Conservation (phyloP, 1,284 basidiomycete species). For the Ustilago tritici region DNA sequence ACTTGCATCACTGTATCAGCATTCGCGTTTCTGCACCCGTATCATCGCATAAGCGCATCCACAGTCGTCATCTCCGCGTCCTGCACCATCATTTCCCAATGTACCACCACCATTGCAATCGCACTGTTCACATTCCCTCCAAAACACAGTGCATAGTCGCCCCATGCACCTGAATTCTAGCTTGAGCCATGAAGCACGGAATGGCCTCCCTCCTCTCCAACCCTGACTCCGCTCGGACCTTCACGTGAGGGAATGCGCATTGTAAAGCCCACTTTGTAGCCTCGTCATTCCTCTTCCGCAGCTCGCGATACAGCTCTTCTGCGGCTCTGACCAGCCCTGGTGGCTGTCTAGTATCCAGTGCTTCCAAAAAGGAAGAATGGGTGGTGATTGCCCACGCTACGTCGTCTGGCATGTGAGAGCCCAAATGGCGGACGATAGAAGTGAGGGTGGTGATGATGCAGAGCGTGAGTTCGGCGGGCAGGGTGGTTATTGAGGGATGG, state of each 20-base stretch:
- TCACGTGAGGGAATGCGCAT: constrained; percentile 12
- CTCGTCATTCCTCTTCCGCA: constrained; percentile 21
- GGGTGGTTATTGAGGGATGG: constrained; percentile 18
- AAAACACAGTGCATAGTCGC: constrained; percentile 25
- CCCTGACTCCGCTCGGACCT: background rate
- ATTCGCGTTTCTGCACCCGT: background rate
- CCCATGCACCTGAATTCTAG: background rate
- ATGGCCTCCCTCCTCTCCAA: background rate
- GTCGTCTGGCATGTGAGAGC: constrained; percentile 26
- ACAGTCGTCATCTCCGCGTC: background rate
- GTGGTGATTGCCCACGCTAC: constrained; percentile 38
- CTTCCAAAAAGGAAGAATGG: constrained; percentile 16
- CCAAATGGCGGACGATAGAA: constrained; percentile 17
- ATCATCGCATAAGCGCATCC: background rate
- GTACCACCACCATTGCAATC: background rate
- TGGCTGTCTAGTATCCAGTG: constrained; percentile 36
- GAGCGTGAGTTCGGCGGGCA: constrained; percentile 32
- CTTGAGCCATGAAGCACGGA: constrained; percentile 31
- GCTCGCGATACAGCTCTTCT: constrained; percentile 13
- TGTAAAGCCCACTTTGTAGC: constrained; percentile 26
- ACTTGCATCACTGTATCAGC: background rate
- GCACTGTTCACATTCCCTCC: background rate
- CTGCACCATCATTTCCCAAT: background rate
- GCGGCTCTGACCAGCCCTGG: constrained; percentile 13
- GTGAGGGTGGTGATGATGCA: constrained; percentile 31